These are phyloP conservation scores for Pseudogymnoascus sp. DNA, from an alignment of 2,329 filamentous ascomycete genomes.

Conservation along the genomic window DNA sequence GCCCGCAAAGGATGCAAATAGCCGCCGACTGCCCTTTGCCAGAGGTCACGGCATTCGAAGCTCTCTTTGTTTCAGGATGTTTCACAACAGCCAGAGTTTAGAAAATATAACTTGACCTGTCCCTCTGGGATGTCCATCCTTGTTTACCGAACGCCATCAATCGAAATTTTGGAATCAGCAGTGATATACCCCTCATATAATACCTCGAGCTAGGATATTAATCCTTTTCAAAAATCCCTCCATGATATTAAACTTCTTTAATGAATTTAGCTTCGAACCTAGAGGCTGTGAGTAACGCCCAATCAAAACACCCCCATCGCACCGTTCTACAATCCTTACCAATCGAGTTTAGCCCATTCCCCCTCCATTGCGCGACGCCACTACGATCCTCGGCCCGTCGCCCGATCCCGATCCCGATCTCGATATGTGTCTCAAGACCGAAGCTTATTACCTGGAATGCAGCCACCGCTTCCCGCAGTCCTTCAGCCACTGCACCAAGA, in stretches of 20 bases:
- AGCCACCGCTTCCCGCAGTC: background rate
- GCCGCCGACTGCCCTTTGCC: background rate
- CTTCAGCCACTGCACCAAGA: background rate
- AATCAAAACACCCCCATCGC: background rate
- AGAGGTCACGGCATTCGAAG: background rate
- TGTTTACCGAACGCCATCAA: background rate
- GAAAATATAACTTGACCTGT: background rate
- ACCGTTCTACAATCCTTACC: background rate
- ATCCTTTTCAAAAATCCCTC: background rate
- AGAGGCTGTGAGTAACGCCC: background rate
- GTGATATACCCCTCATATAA: background rate
- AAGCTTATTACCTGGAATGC: conserved; percentile 2
- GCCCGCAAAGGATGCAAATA: background rate
- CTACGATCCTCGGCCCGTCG: background rate
- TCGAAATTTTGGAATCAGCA: background rate
- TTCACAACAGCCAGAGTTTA: background rate
- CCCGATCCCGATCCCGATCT: background rate
- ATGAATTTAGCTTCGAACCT: background rate
- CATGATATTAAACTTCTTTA: background rate
- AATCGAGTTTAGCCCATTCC: background rate
- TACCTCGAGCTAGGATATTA: background rate
- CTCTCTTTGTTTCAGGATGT: background rate
- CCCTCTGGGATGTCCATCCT: background rate
- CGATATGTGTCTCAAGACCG: background rate
- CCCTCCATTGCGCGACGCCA: background rate